Base-by-base conservation (phyloP, 805 yeast genomes). In the Hyphopichia homilentoma region DNA sequence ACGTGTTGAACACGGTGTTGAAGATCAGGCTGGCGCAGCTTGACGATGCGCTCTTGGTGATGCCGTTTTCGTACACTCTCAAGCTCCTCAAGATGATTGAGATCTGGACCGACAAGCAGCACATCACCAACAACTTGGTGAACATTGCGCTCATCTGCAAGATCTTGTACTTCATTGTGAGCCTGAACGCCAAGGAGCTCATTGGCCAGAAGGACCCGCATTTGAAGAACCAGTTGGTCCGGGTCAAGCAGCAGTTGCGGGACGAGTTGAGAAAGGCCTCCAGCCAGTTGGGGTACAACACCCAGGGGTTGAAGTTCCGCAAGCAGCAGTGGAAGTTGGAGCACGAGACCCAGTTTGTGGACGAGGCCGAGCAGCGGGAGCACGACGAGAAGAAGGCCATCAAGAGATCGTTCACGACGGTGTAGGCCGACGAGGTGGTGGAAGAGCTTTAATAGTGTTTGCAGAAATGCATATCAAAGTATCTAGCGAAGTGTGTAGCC, bases 41-140 rank as follows among this genome's bases (percentile, higher is more conserved):
- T 21, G 96, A 90, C 48, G 99, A 93, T 59, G 95, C 97, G 1
- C 69, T 93, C 34, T 61, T 93, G 29, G 95, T 93, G 1, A 67
- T 93, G 33, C 96, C 98, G 20, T 89, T 90, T 50, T 86, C 95
- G 7, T 83, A 81, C 57, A 81, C 89, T 2, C 54, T 80, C 35
- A 76, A 75, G 43, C 68, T 93, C 31, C 69, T 93, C 41, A 70
- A 70, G 44, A 84, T 88, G 46, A 76, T 93, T 33, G 81, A 79
- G 41, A 68, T 76, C 18, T 89, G 96, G 86, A 76, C 93, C 23
- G 51, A 53, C 34, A 57, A 65, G 32, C 63, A 63, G 17, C 44
- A 59, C 35, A 43, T 58, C 26, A 57, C 65, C 25, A 55, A 61
- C 35, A 65, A 75, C 35, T 48, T 75, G 21, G 68, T 70, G 30